Evolutionary conservation across 495 filamentous ascomycete genomes (phyloP), one percentile per base, ranked within the genome.

Genomic region (Aspergillus conjunctus): DNA sequence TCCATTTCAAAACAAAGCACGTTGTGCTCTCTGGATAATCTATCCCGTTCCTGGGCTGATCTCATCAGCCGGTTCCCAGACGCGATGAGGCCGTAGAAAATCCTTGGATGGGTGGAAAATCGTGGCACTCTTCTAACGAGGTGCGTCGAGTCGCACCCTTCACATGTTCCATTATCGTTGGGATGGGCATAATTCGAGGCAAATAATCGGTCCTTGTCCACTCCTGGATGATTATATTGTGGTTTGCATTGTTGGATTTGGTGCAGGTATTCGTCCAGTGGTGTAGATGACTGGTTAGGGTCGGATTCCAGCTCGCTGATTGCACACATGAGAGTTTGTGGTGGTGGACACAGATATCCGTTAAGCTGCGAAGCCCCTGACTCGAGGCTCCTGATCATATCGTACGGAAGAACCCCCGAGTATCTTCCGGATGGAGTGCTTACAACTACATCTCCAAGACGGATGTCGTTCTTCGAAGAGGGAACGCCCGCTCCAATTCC

Each of bases 1-100:
- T 83, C 79, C 71, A 79, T 82, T 51, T 81, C 76, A 37, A 81
- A 76, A 51, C 73, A 79, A 0, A 79, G 55, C n/a, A 79, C 63
- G 34, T 67, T 52, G 0, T 62, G 41, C 32, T 67, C 37, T 54
- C 31, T 21, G 31, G 44, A 49, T n/a, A 79, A 21, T 44, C 30
- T 52, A 49, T 68, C 63, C 32, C 66, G 45, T 0, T 37, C 54
- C 12, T 49, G 1, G 2, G 50, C 63, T 43, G 43, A 21, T 33
- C 58, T 58, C 30, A 68, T 63, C 1, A 68, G 54, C 51, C 43
- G 52, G 31, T 68, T 63, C 41, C 59, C 63, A 1, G 63, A 68
- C 0, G 66, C 66, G 11, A 68, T 63, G 2, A 56, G 14, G 12
- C 66, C 66, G 22, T 63, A 61, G 43, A 63, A 60, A 33, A 68